Percentiles rank a stretch among this genome's conserved stretches.
phyloP scores from a whole-genome alignment of 2,329 filamentous ascomycete species.

The Microsporum ferrugineum region DNA sequence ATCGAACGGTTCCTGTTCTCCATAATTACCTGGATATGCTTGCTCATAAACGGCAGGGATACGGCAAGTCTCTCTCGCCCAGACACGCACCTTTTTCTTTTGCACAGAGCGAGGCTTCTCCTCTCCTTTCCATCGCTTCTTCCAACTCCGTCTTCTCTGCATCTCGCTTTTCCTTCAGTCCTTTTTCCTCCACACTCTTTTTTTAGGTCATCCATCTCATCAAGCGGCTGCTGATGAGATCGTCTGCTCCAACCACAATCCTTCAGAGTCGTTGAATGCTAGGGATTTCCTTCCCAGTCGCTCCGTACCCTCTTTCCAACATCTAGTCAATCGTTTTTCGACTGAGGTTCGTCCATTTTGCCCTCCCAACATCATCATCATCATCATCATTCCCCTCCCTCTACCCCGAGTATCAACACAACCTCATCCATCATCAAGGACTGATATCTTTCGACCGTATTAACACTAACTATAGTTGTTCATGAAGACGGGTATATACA shows the following conservation, averaged over 20 bases:
- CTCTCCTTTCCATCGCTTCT: conserved; percentile 2
- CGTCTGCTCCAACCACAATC: neutral
- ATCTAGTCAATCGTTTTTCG: neutral
- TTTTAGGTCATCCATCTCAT: neutral
- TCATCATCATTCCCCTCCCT: neutral
- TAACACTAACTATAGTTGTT: neutral
- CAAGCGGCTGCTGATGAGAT: conserved; percentile 1
- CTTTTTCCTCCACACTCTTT: conserved; percentile 1
- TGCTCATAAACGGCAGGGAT: conserved; percentile 3
- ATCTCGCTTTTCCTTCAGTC: neutral
- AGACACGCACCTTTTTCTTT: conserved; percentile 1
- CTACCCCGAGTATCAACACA: neutral
- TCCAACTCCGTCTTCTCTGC: neutral
- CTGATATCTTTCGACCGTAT: neutral
- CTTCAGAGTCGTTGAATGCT: neutral
- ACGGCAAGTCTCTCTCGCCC: neutral
- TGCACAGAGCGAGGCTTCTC: neutral
- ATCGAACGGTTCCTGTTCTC: conserved; percentile 2
- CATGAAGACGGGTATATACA: neutral
- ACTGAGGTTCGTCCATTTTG: neutral
- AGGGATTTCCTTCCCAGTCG: neutral
- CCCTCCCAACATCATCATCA: neutral
- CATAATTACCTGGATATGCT: conserved; percentile 3
- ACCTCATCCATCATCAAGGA: neutral
- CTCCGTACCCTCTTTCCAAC: neutral